A percentile compares a stretch with the other conserved stretches of the same genome.
These are phyloP conservation scores for Pseudogymnoascus sp. DNA, from an alignment of 2,329 filamentous ascomycete species.

Conservation along the genomic window DNA sequence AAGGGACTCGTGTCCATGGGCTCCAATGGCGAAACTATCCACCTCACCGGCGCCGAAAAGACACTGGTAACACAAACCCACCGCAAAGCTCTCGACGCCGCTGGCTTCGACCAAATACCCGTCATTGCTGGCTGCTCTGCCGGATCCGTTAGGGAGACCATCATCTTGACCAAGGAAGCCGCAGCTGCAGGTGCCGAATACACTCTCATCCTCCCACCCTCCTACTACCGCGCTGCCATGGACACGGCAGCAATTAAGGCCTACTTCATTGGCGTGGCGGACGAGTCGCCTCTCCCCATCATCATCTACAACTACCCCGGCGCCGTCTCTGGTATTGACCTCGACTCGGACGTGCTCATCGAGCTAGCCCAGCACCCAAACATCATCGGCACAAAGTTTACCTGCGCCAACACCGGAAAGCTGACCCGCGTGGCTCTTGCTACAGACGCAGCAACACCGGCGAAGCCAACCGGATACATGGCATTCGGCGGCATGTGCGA, in stretches of 20 bases:
- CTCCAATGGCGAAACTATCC: slow-evolving; percentile 83
- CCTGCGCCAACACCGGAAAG: slow-evolving; percentile 84
- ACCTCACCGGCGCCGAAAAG: slow-evolving; percentile 74
- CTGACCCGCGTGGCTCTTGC: slow-evolving; percentile 72
- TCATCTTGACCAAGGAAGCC: slow-evolving; percentile 63
- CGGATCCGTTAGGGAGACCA: slow-evolving; percentile 72
- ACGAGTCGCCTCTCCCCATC: slow-evolving; percentile 66
- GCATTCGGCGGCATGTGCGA: slow-evolving; percentile 83
- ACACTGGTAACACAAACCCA: slow-evolving; percentile 66
- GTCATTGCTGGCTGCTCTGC: slow-evolving; percentile 78
- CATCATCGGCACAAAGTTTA: slow-evolving; percentile 85
- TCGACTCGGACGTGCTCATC: slow-evolving; percentile 83
- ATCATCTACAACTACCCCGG: slow-evolving; percentile 89
- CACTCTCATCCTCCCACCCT: slow-evolving; percentile 69
- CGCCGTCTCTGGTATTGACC: slow-evolving; percentile 77
- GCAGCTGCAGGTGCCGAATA: slow-evolving; percentile 68
- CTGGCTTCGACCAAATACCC: slow-evolving; percentile 66
- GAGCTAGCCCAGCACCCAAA: slow-evolving; percentile 71
- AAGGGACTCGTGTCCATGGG: slow-evolving; percentile 81
- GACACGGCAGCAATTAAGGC: slow-evolving; percentile 63
- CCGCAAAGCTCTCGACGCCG: slow-evolving; percentile 71
- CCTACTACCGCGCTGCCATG: slow-evolving; percentile 72
- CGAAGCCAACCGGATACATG: slow-evolving; percentile 59
- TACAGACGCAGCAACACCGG: slow-evolving; percentile 61
- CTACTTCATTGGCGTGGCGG: slow-evolving; percentile 60